These are phyloP conservation scores for Mortierella sp. DNA, from an alignment of 371 early-diverging fungal genomes.

Conservation along the genomic window DNA sequence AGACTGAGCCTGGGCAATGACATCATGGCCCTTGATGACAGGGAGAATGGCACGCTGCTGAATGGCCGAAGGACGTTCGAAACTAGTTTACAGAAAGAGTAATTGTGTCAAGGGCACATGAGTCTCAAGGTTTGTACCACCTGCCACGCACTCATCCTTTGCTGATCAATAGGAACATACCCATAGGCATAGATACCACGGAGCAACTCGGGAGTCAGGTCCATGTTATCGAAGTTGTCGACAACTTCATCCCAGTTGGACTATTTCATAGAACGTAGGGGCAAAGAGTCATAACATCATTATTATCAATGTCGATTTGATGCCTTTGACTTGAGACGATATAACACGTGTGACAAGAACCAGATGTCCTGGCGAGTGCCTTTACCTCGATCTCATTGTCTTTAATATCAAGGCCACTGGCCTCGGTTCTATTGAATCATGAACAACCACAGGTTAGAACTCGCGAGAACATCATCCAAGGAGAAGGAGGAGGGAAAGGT, in stretches of 20 bases:
- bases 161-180: constrained; percentile 55
- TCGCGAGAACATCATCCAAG: no score
- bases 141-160: background rate
- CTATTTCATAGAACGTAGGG: constrained; percentile 47
- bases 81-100: constrained; percentile 59
- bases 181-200: constrained; percentile 92
- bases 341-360: background rate
- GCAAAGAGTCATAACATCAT: background rate
- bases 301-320: no score
- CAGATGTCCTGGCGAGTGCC: constrained; percentile 3
- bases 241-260: constrained; percentile 81
- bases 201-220: constrained; percentile 83
- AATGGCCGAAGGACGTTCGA: constrained; percentile 91
- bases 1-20: constrained; percentile 96
- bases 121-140: background rate
- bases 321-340: no score
- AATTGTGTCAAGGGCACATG: no score
- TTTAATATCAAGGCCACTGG: constrained; percentile 41
- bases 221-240: constrained; percentile 87
- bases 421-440: constrained; percentile 28
- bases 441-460: background rate
- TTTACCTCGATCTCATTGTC: constrained; percentile 54
- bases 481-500: background rate
- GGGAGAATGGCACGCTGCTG: constrained; percentile 94
- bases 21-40: constrained; percentile 86